Evolutionary conservation across 2,329 filamentous ascomycete genomes (phyloP).

Genomic region (Ceratocystis albifundus): DNA sequence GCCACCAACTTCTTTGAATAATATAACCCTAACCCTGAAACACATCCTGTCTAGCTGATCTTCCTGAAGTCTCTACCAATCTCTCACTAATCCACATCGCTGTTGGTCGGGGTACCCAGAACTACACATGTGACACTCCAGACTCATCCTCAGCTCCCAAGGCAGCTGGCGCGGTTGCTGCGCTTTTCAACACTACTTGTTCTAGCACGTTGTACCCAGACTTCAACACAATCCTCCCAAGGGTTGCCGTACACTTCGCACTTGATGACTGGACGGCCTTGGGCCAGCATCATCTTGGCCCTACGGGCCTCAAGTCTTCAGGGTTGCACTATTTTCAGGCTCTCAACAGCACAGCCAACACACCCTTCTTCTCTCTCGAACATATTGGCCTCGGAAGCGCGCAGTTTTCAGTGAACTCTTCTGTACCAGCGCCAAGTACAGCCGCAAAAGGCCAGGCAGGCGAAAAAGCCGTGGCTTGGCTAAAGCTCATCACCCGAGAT

Average conservation of each 20-base stretch:
- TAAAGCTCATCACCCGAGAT: constrained; percentile 50
- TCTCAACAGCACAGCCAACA: constrained; percentile 41
- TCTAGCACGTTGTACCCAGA: constrained; percentile 57
- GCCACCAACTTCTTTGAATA: not conserved
- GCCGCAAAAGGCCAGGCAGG: constrained; percentile 50
- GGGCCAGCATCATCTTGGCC: constrained; percentile 33
- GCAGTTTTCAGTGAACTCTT: constrained; percentile 49
- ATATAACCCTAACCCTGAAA: not conserved
- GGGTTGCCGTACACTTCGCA: constrained; percentile 53
- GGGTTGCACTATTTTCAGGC: constrained; percentile 68
- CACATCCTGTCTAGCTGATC: constrained; percentile 30
- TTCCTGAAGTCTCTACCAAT: constrained; percentile 50
- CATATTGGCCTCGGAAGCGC: constrained; percentile 36
- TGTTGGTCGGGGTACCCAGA: constrained; percentile 79
- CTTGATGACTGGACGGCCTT: constrained; percentile 16
- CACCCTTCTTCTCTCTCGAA: constrained; percentile 71
- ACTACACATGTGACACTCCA: constrained; percentile 70
- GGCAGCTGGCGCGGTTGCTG: constrained; percentile 62
- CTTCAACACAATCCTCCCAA: constrained; percentile 52
- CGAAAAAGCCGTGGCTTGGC: constrained; percentile 64
- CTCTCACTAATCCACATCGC: constrained; percentile 64
- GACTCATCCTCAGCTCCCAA: constrained; percentile 51
- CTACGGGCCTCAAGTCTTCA: constrained; percentile 51
- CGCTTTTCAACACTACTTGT: constrained; percentile 81
- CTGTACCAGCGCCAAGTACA: constrained; percentile 49